phyloP scores from a whole-genome alignment of 441 rosid species.

The Hura crepitans region DNA sequence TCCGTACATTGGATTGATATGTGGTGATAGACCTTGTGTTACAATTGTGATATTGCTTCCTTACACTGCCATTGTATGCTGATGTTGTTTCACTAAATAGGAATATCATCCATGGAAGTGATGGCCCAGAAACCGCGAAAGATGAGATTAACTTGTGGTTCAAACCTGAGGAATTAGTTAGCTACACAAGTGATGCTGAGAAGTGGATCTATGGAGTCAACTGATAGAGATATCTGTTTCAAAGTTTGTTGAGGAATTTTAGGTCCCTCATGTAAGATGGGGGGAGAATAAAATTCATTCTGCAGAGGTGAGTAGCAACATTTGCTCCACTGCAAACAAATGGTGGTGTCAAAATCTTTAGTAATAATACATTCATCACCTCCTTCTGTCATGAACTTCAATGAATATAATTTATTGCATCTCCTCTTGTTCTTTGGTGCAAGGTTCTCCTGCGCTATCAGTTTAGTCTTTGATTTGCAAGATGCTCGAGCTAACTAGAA shows the following conservation, averaged over 20 bases:
- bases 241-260: constrained; percentile 20
- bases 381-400: constrained; percentile 7
- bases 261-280: constrained; percentile 25
- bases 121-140: constrained; percentile 91
- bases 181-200: constrained; percentile 71
- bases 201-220: constrained; percentile 84
- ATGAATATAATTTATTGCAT: not conserved
- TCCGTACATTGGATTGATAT: not conserved
- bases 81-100: constrained; percentile 31
- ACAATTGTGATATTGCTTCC: too few species aligned
- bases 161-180: constrained; percentile 87
- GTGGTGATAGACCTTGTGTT: not conserved
- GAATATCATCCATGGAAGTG: constrained; percentile 96
- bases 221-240: constrained; percentile 29
- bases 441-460: not conserved
- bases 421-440: not conserved
- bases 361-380: constrained; percentile 18
- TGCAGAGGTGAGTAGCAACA: constrained; percentile 15
- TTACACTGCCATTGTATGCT: not conserved
- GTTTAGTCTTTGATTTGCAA: too few species aligned
- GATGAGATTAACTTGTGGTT: constrained; percentile 90
- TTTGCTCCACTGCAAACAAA: not conserved
- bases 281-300: constrained; percentile 31
- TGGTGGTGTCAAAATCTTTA: not conserved
- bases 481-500: too few species aligned